These are phyloP conservation scores for Comarum palustre DNA, from an alignment of 306 rosid species.

Conservation along the genomic window DNA sequence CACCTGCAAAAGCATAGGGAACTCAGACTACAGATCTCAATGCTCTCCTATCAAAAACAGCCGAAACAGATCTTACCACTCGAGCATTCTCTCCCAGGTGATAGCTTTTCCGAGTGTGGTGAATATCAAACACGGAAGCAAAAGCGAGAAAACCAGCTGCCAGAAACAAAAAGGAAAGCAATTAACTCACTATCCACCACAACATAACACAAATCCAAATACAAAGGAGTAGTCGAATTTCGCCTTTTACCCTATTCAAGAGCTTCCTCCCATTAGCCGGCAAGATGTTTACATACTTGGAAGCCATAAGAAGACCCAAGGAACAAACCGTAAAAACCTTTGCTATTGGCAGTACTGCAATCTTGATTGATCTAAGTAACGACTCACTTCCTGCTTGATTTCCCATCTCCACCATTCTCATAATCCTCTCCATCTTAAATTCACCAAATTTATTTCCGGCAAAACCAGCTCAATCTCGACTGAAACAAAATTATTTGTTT, in stretches of 20 bases:
- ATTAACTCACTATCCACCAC: conserved; percentile 16
- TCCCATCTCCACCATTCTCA: conserved; percentile 27
- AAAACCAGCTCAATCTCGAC: background rate
- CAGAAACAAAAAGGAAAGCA: conserved; percentile 14
- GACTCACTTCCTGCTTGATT: conserved; percentile 56
- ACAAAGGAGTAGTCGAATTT: background rate
- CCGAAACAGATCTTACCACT: conserved; percentile 53
- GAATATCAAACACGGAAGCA: conserved; percentile 92
- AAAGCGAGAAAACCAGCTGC: conserved; percentile 88
- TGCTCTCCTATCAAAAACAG: background rate
- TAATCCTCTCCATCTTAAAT: conserved; percentile 36
- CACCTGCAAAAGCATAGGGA: conserved; percentile 57
- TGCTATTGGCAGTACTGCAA: conserved; percentile 85
- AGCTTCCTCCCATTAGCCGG: conserved; percentile 85
- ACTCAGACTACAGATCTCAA: background rate
- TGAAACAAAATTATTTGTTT: no score
- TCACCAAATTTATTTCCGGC: background rate
- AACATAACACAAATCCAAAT: background rate
- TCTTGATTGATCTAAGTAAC: conserved; percentile 58
- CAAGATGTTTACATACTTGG: conserved; percentile 77
- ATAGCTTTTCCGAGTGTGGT: conserved; percentile 89
- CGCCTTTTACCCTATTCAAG: conserved; percentile 71
- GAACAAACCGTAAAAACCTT: conserved; percentile 84
- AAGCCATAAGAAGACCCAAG: conserved; percentile 95
- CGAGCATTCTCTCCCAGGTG: conserved; percentile 70